phyloP scores from a whole-genome alignment of 2,329 filamentous ascomycete genomes.

The Trichophyton benhamiae region DNA sequence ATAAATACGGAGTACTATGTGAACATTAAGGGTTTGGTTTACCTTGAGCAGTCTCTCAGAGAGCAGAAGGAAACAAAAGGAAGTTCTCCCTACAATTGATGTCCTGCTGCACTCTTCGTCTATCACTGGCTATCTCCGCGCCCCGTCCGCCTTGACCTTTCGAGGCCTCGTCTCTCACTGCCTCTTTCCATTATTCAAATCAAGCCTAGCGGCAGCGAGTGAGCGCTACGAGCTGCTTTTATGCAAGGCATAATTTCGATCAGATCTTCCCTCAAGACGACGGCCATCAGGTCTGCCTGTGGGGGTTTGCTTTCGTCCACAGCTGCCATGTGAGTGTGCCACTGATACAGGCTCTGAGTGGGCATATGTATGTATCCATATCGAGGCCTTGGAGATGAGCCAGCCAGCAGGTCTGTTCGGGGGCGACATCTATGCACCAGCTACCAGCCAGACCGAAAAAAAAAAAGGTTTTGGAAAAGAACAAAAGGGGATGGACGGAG shows the following conservation, averaged over 20 bases:
- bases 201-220: background rate
- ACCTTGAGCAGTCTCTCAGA: background rate
- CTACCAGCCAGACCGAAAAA: background rate
- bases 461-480: no score
- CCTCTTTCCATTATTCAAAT: background rate
- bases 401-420: background rate
- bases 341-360: background rate
- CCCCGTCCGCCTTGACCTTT: background rate
- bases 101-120: background rate
- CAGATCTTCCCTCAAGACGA: background rate
- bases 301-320: background rate
- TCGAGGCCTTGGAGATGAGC: background rate
- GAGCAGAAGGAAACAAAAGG: background rate
- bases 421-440: background rate
- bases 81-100: background rate
- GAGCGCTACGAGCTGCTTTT: background rate
- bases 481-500: no score
- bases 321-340: background rate
- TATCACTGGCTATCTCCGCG: background rate
- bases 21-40: background rate
- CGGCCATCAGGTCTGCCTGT: background rate
- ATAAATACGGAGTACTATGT: background rate
- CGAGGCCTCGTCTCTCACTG: background rate
- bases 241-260: constrained; percentile 2
- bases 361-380: background rate